phyloP scores from a whole-genome alignment of 441 rosid genomes.

The Populus hybrid region DNA sequence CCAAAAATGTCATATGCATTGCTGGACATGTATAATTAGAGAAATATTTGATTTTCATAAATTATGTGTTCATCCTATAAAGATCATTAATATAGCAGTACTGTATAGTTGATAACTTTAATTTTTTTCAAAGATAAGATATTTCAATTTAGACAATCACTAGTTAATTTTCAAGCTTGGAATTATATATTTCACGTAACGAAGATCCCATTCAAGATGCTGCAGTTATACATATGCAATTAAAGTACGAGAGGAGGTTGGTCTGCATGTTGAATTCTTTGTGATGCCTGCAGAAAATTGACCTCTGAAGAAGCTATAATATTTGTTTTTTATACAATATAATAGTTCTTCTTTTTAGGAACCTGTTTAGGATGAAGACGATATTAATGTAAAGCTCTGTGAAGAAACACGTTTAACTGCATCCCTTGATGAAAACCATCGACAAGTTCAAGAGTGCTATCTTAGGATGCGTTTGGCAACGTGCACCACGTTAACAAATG shows the following conservation, averaged over 20 bases:
- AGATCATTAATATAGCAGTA: too few relatives aligned
- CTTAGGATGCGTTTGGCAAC: conserved; percentile 12
- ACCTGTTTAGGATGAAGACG: conserved; percentile 72
- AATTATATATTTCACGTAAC: conserved; percentile 38
- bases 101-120: too few relatives aligned
- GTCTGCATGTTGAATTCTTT: conserved; percentile 68
- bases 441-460: conserved; percentile 51
- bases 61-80: too few relatives aligned
- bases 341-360: conserved; percentile 51
- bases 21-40: too few relatives aligned
- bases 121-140: not conserved
- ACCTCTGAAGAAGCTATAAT: conserved; percentile 65
- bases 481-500: too few relatives aligned
- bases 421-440: conserved; percentile 83
- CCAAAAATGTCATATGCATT: too few relatives aligned
- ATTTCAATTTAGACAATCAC: not conserved
- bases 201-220: conserved; percentile 74
- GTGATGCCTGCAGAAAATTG: conserved; percentile 89
- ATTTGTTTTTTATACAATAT: not conserved
- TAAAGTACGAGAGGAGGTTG: conserved; percentile 69
- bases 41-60: too few relatives aligned
- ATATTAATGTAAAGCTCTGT: conserved; percentile 64
- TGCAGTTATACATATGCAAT: conserved; percentile 47
- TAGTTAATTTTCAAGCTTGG: not conserved
- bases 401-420: conserved; percentile 87